phyloP scores from a whole-genome alignment of 2,329 filamentous ascomycete species.

The Thelonectria blattea region DNA sequence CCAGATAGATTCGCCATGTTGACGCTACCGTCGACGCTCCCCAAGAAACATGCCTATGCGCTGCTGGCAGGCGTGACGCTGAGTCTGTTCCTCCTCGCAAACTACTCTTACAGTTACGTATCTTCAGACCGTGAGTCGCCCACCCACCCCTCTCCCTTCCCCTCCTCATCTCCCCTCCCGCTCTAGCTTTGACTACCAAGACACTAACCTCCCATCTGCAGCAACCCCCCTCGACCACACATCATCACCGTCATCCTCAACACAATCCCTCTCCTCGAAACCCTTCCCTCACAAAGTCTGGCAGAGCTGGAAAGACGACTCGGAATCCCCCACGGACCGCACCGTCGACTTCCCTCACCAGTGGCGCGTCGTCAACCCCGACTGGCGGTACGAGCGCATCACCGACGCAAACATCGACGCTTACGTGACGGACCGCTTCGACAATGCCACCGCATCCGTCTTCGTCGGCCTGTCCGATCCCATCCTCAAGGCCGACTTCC shows the following conservation, averaged over 20 bases:
- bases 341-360: slow-evolving; percentile 39
- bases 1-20: neutral
- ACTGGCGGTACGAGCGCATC: slow-evolving; percentile 39
- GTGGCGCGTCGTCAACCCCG: slow-evolving; percentile 35
- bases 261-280: neutral
- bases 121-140: neutral
- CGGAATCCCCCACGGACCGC: slow-evolving; percentile 36
- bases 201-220: neutral
- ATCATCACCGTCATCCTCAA: neutral
- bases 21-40: neutral
- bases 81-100: neutral
- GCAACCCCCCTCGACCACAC: neutral
- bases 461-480: slow-evolving; percentile 55
- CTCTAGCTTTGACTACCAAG: neutral
- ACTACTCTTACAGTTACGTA: neutral
- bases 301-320: slow-evolving; percentile 42
- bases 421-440: slow-evolving; percentile 68
- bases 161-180: too few species aligned
- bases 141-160: too few species aligned
- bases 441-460: slow-evolving; percentile 60
- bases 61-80: slow-evolving; percentile 2
- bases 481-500: slow-evolving; percentile 64
- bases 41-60: neutral
- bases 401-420: slow-evolving; percentile 37
- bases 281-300: slow-evolving; percentile 38